phyloP scores from a whole-genome alignment of 2,329 filamentous ascomycete species.

The Aspergillus sclerotialis region DNA sequence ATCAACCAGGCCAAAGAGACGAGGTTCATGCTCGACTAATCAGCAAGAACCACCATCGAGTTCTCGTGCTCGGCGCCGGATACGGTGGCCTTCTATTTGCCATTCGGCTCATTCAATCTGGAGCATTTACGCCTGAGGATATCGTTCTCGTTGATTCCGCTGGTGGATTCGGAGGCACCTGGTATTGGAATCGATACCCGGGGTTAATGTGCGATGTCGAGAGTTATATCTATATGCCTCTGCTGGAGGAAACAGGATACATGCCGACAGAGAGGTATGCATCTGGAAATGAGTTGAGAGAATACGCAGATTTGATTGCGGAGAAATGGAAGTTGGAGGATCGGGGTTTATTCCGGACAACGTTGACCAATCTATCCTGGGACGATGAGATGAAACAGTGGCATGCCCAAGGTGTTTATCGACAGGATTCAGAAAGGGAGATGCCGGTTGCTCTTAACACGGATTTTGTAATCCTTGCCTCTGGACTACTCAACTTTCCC shows the following conservation, averaged over 20 bases:
- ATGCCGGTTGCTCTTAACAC: slow-evolving; percentile 8
- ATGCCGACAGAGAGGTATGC: slow-evolving; percentile 6
- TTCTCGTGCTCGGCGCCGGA: slow-evolving; percentile 39
- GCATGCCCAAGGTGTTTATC: slow-evolving; percentile 5
- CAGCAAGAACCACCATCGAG: neutral
- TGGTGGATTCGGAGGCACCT: slow-evolving; percentile 18
- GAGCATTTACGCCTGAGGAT: slow-evolving; percentile 15
- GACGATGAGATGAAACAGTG: slow-evolving; percentile 2
- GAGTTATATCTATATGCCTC: slow-evolving; percentile 31
- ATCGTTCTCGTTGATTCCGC: slow-evolving; percentile 9
- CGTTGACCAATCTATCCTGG: slow-evolving; percentile 20
- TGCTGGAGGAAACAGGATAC: slow-evolving; percentile 11
- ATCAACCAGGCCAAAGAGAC: neutral
- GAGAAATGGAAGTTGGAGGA: slow-evolving; percentile 37
- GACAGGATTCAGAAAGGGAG: slow-evolving; percentile 1
- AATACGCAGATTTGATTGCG: slow-evolving; percentile 7
- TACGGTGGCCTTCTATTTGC: slow-evolving; percentile 39
- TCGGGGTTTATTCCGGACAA: slow-evolving; percentile 43
- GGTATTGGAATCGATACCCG: slow-evolving; percentile 46
- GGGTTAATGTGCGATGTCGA: slow-evolving; percentile 52
- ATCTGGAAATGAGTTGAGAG: slow-evolving; percentile 5
- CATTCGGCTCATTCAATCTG: slow-evolving; percentile 32
- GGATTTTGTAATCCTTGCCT: slow-evolving; percentile 33
- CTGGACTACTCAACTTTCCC: slow-evolving; percentile 10
- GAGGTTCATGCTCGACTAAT: neutral